phyloP scores from a whole-genome alignment of 2,329 filamentous ascomycete genomes.

The Diaporthe sp. region DNA sequence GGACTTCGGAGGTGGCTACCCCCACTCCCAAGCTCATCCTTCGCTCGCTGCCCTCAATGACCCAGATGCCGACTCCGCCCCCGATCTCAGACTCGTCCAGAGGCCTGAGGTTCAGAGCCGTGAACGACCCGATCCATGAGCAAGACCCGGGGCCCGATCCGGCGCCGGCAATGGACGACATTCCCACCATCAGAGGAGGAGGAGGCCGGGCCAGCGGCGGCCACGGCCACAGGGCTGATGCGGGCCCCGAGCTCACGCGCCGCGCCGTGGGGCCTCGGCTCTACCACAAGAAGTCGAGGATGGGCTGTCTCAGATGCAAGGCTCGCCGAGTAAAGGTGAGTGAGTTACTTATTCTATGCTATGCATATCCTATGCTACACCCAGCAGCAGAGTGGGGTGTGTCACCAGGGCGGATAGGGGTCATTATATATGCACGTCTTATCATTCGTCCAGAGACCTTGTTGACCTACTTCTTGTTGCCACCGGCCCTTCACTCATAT shows the following conservation, averaged over 20 bases:
- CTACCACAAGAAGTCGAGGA: conserved; percentile 51
- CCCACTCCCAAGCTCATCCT: conserved; percentile 21
- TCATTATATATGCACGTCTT: not conserved
- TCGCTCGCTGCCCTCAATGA: conserved; percentile 5
- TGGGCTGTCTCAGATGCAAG: conserved; percentile 50
- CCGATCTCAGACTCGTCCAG: conserved; percentile 5
- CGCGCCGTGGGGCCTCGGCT: conserved; percentile 45
- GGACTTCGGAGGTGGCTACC: conserved; percentile 11
- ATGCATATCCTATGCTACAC: not conserved
- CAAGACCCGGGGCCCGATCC: not conserved
- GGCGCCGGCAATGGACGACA: conserved; percentile 17
- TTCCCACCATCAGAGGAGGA: conserved; percentile 10
- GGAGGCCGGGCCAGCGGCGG: not conserved
- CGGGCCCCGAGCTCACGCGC: conserved; percentile 16
- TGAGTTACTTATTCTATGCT: not conserved
- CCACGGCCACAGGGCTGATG: not conserved
- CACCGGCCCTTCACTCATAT: not conserved
- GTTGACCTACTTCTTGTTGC: not conserved
- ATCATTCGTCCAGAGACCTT: not conserved
- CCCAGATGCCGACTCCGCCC: conserved; percentile 15
- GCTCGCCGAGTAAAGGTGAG: conserved; percentile 50
- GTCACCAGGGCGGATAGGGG: not conserved
- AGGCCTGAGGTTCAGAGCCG: conserved; percentile 15
- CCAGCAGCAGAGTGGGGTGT: not conserved
- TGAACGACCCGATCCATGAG: conserved; percentile 6